These are phyloP conservation scores for Theileria sp. DNA, from an alignment of 169 alveolate genomes.

Conservation along the genomic window DNA sequence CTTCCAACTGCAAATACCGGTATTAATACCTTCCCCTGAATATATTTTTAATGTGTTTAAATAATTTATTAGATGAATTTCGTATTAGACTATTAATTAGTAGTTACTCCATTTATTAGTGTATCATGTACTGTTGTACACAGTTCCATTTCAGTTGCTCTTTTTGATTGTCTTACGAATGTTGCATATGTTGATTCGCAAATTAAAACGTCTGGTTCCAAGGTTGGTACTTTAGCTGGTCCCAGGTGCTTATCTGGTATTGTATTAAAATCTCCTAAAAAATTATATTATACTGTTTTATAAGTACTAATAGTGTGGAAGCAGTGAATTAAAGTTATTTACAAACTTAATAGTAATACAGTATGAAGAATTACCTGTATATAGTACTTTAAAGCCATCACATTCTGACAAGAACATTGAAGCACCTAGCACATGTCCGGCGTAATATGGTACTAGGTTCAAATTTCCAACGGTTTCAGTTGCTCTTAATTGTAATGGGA, in stretches of 20 bases:
- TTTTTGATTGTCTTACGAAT: constrained; percentile 91
- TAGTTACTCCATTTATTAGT: constrained; percentile 72
- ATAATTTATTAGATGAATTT: constrained; percentile 29
- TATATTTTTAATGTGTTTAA: constrained; percentile 51
- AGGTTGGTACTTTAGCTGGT: constrained; percentile 90
- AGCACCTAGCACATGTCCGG: constrained; percentile 98
- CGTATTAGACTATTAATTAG: too few relatives aligned
- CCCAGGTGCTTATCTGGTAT: constrained; percentile 96
- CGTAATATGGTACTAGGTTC: constrained; percentile 93
- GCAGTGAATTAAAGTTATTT: neutral
- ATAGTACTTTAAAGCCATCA: constrained; percentile 87
- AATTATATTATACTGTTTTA: neutral
- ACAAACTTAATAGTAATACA: constrained; percentile 2
- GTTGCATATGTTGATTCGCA: constrained; percentile 97
- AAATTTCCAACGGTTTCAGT: constrained; percentile 83
- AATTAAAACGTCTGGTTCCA: constrained; percentile 90
- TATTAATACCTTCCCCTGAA: constrained; percentile 91
- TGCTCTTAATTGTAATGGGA: constrained; percentile 88
- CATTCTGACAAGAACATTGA: constrained; percentile 92
- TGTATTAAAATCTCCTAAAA: constrained; percentile 91
- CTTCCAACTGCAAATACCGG: constrained; percentile 99
- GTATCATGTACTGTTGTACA: constrained; percentile 87
- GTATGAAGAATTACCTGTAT: constrained; percentile 77
- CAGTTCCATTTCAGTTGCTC: constrained; percentile 93
- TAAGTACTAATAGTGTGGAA: neutral